Percentiles rank a stretch among this genome's conserved stretches.
Evolutionary conservation across 208 protist species (phyloP).

Genomic region (Wallacemonas sp.): DNA sequence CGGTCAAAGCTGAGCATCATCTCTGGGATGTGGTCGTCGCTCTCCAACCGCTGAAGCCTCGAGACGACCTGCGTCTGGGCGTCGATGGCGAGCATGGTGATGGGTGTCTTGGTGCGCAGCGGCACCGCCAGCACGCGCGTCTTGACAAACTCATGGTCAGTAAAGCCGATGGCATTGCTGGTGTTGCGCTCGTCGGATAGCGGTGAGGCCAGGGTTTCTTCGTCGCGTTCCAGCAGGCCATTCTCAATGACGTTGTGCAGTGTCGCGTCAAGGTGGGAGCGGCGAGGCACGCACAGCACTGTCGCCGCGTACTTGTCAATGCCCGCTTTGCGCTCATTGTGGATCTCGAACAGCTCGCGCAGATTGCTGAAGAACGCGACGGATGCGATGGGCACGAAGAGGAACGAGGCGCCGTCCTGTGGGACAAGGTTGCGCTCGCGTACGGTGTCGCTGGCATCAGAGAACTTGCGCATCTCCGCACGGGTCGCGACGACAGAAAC

Average conservation of each 20-base stretch:
- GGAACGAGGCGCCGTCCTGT: slow-evolving; percentile 65
- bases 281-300: slow-evolving; percentile 68
- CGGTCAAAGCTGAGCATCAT: slow-evolving; percentile 47
- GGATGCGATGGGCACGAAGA: slow-evolving; percentile 77
- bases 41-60: slow-evolving; percentile 59
- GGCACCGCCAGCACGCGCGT: slow-evolving; percentile 30
- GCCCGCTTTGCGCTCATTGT: slow-evolving; percentile 56
- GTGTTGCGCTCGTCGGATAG: slow-evolving; percentile 1
- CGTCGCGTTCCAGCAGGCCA: slow-evolving; percentile 24
- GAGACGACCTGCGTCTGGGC: slow-evolving; percentile 62
- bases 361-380: slow-evolving; percentile 66
- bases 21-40: slow-evolving; percentile 38
- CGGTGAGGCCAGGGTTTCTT: slow-evolving; percentile 12
- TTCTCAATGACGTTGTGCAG: slow-evolving; percentile 66
- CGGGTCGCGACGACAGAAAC: slow-evolving; percentile 62
- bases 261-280: slow-evolving; percentile 38
- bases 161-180: not conserved
- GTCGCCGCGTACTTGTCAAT: slow-evolving; percentile 80
- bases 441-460: slow-evolving; percentile 61
- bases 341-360: slow-evolving; percentile 47
- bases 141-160: slow-evolving; percentile 18
- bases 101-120: slow-evolving; percentile 35
- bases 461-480: slow-evolving; percentile 44
- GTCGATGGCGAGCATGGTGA: slow-evolving; percentile 77
- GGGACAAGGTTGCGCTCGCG: slow-evolving; percentile 73